Evolutionary conservation across 257 asterid species (phyloP), one percentile per base, ranked within the genome.

Genomic region (Solanum piurae): DNA sequence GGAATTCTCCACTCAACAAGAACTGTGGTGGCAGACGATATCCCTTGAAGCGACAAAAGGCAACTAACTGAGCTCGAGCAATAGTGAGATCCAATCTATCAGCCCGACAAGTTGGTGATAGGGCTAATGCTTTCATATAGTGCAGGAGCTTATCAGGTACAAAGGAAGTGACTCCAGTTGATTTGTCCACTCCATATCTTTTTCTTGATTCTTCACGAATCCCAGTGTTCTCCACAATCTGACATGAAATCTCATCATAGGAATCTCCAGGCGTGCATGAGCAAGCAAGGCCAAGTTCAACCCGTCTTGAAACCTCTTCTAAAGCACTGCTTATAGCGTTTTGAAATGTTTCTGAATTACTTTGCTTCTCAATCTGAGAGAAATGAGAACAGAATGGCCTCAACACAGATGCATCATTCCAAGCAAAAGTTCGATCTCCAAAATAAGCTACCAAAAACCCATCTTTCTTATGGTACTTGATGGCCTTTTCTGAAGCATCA

Each of bases 401-500:
- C 68, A 97, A 89, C 2, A 93, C 87, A 34, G 99, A 92, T 23
- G 98, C 88, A 82, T 96, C 98, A 25, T 96, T 97, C 99, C 99
- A 97, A 83, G 98, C 99, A 86, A 97, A 97, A 69, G 98, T 96
- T 52, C 90, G 93, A 77, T 97, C 99, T 34, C 99, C 99, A 87
- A 96, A 97, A 93, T 96, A 97, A 6, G 98, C 99, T 72, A 97
- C 96, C 94, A 97, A 91, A 93, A 91, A 94, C 31, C 98, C 84
- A 75, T 95, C 98, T 83, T 95, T 97, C 89, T 94, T 97, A 71
- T 87, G 87, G 91, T 96, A 83, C 88, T 95, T 97, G 85, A 90
- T 91, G 37, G 98, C 98, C 90, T 91, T 93, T 79, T 96, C 98
- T 5, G 99, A 97, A 88, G 98, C 99, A 93, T 96, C 95, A 5